Evolutionary conservation across 2,329 filamentous ascomycete species (phyloP).

Genomic region (Anthostomella pinea): DNA sequence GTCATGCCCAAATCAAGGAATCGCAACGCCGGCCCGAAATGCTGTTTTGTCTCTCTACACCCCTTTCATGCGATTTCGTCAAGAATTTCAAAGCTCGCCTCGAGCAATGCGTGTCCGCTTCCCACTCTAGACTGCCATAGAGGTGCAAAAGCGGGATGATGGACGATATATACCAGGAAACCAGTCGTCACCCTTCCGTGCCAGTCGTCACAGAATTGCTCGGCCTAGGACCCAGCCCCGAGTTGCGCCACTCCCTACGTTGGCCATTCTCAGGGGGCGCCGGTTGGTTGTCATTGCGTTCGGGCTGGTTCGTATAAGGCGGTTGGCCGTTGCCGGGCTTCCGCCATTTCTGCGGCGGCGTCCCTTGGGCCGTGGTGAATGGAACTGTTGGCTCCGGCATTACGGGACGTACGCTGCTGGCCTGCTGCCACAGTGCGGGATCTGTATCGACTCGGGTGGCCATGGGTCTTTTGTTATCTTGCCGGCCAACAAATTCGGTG

Average conservation of each 20-base stretch:
- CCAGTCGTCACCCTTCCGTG: conserved; percentile 31
- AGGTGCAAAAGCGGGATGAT: conserved; percentile 20
- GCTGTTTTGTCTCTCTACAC: conserved; percentile 28
- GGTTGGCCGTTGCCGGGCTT: conserved; percentile 44
- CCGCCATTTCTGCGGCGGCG: conserved; percentile 49
- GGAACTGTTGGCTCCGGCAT: conserved; percentile 56
- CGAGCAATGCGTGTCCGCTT: conserved; percentile 14
- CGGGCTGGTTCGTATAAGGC: conserved; percentile 44
- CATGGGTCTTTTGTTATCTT: conserved; percentile 55
- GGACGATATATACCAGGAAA: conserved; percentile 25
- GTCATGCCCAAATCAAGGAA: conserved; percentile 18
- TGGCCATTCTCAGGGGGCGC: conserved; percentile 41
- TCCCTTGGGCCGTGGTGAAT: conserved; percentile 42
- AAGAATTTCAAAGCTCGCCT: conserved; percentile 19
- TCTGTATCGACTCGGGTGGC: conserved; percentile 79
- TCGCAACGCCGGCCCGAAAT: conserved; percentile 32
- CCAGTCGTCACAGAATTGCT: conserved; percentile 49
- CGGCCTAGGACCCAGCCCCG: conserved; percentile 51
- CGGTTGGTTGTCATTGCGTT: conserved; percentile 41
- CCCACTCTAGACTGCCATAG: conserved; percentile 16
- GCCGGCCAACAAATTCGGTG: conserved; percentile 54
- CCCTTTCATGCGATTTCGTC: conserved; percentile 27
- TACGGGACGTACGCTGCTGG: conserved; percentile 74
- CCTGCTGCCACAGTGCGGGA: conserved; percentile 76
- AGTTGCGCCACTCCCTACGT: conserved; percentile 57